Base-by-base conservation (phyloP, 164 flowering plant species). In the Akebia trifoliata region DNA sequence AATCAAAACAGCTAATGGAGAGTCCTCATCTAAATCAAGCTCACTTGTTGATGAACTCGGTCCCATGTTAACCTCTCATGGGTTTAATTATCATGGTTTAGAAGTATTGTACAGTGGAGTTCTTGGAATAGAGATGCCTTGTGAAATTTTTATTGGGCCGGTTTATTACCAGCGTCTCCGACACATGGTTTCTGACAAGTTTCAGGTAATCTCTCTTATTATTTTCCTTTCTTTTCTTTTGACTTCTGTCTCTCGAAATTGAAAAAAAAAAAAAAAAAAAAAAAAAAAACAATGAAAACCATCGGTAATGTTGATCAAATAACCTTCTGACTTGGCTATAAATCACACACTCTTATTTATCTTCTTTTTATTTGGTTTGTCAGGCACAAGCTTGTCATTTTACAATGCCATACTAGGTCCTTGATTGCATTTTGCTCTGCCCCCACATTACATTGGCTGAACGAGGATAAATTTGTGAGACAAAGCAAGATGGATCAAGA, bases 181-280 rank as follows among this genome's bases (percentile, higher is more conserved):
- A 22, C 99, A 93, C 71, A 93, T 93, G 99, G 99, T 90, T 54
- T 87, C 96, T 2, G 99, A 93, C 72, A 93, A 93, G 63, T 90
- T 64, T 76, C 96, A 90, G 97, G 95, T 83, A 38, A 57, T 9
- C 7, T 10, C 40, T 6, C 15, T 36, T 21, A 2, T 0, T 37
- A 8, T 37, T 42, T n/a, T 14, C 4, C 6, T 36, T 8, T 42
- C 4, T 17, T 47, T 12, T 15, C 10, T 24, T 4, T 42, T 29
- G 42, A 18, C 9, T 32, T 31, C 1, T 31, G 1, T 30, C 1
- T 28, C 4, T 29, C 5, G 8, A 20, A 44, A 44, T 20, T 44
- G 10, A 44, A 12, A 24, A 44, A 15, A 44, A 2, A 44, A n/a
- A n/a, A n/a, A n/a, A n/a, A n/a, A n/a, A n/a, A n/a, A n/a, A n/a